phyloP scores from a whole-genome alignment of 1,139 yeast genomes.

The Taphrina populina region DNA sequence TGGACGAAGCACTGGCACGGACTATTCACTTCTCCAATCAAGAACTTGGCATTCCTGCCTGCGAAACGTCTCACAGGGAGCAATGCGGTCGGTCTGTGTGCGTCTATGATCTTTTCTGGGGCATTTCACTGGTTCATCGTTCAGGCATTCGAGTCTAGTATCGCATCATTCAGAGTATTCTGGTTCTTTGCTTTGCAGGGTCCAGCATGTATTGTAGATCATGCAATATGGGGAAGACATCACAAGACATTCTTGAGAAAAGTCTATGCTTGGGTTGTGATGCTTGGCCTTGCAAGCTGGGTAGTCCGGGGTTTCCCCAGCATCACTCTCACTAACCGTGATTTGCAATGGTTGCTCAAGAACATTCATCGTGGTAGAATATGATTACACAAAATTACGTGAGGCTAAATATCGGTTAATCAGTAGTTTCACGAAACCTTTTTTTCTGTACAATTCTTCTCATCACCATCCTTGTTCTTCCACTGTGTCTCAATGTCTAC shows the following conservation, averaged over 20 bases:
- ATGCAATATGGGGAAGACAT: constrained; percentile 8
- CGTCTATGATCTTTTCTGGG: constrained; percentile 27
- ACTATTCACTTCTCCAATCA: constrained; percentile 26
- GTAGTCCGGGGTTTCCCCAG: constrained; percentile 28
- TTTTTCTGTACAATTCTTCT: too few relatives aligned
- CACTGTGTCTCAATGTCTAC: too few relatives aligned
- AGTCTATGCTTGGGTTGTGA: constrained; percentile 24
- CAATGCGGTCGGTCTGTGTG: constrained; percentile 16
- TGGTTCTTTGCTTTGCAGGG: constrained; percentile 28
- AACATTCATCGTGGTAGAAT: constrained; percentile 7
- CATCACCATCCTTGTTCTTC: too few relatives aligned
- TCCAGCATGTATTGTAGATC: constrained; percentile 25
- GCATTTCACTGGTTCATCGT: constrained; percentile 29
- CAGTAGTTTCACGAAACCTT: too few relatives aligned
- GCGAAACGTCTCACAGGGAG: constrained; percentile 14
- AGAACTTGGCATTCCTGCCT: constrained; percentile 21
- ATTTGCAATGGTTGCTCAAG: constrained; percentile 18
- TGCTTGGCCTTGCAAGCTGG: constrained; percentile 30
- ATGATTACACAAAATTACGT: background rate
- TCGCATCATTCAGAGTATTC: constrained; percentile 10
- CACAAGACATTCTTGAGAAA: constrained; percentile 12
- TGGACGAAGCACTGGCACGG: constrained; percentile 33
- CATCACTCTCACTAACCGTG: constrained; percentile 19
- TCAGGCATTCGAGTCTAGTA: constrained; percentile 8
- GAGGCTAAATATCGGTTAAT: too few relatives aligned